phyloP scores from a whole-genome alignment of 192 early-diverging fungal genomes.

The Umbelopsis sp. region DNA sequence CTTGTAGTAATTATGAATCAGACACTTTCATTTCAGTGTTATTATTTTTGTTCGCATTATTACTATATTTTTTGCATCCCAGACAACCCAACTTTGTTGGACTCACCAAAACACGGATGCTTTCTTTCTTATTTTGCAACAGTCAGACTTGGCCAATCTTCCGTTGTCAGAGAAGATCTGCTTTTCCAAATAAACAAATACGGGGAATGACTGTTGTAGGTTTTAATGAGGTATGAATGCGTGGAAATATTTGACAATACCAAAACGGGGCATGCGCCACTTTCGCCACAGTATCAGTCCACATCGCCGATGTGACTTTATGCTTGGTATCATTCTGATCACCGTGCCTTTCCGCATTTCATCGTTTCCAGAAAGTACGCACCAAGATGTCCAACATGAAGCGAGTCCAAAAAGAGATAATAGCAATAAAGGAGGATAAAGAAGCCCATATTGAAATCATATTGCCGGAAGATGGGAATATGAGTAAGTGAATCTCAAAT shows the following conservation, averaged over 20 bases:
- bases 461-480: not conserved
- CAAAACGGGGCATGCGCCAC: too few relatives aligned
- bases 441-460: not conserved
- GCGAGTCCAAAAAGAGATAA: slow-evolving; percentile 7
- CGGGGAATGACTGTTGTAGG: not conserved
- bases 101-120: not conserved
- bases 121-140: not conserved
- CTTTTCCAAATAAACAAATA: not conserved
- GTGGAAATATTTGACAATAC: too few relatives aligned
- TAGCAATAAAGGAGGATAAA: not conserved
- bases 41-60: too few relatives aligned
- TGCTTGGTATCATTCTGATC: too few relatives aligned
- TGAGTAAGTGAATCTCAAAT: not conserved
- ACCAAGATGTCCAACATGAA: not conserved
- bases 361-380: not conserved
- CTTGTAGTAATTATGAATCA: too few relatives aligned
- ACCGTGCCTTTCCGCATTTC: not conserved
- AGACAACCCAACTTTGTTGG: too few relatives aligned
- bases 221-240: too few relatives aligned
- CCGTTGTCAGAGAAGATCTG: not conserved
- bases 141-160: not conserved
- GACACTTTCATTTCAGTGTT: too few relatives aligned
- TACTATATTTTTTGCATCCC: too few relatives aligned
- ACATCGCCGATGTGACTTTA: not conserved
- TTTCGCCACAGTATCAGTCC: too few relatives aligned